These are phyloP conservation scores for Aspergillus wentii DNA, from an alignment of 495 filamentous ascomycete species.

Conservation along the genomic window DNA sequence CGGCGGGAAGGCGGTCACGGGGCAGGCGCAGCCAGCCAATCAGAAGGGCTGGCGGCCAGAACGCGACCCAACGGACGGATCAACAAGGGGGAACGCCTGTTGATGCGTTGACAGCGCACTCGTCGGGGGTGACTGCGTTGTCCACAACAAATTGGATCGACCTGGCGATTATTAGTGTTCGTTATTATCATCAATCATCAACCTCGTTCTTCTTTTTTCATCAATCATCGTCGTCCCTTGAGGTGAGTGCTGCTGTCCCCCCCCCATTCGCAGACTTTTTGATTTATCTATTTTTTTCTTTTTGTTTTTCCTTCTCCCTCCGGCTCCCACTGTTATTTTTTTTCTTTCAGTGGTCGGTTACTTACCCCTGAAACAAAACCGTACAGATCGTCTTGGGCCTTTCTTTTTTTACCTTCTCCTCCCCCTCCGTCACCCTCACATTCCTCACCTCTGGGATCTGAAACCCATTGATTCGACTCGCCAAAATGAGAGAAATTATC, in stretches of 20 bases:
- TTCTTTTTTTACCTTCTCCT: conserved; percentile 4
- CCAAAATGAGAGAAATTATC: conserved; percentile 97
- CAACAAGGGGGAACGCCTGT: conserved; percentile 25
- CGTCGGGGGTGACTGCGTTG: no score
- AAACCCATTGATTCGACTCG: conserved; percentile 23
- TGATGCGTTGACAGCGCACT: conserved; percentile 19
- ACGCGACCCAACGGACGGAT: conserved; percentile 16
- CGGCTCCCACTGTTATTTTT: conserved; percentile 21
- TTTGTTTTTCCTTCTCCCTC: conserved; percentile 13
- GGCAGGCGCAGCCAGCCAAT: no score
- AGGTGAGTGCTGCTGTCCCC: conserved; percentile 9
- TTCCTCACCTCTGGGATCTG: conserved; percentile 1
- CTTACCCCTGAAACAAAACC: conserved; percentile 20
- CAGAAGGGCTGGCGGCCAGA: no score
- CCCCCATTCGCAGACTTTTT: conserved; percentile 26
- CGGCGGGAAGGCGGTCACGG: no score
- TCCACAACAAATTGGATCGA: conserved; percentile 19
- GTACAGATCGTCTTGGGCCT: neutral
- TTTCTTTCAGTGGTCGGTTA: neutral
- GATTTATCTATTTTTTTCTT: conserved; percentile 28
- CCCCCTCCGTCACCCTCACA: conserved; percentile 7
- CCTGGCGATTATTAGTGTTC: no score
- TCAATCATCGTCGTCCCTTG: no score
- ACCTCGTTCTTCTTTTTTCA: neutral
- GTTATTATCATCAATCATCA: no score